Evolutionary conservation across 2,329 filamentous ascomycete genomes (phyloP), one percentile per base, ranked within the genome.

Genomic region (Pseudopithomyces maydicus): DNA sequence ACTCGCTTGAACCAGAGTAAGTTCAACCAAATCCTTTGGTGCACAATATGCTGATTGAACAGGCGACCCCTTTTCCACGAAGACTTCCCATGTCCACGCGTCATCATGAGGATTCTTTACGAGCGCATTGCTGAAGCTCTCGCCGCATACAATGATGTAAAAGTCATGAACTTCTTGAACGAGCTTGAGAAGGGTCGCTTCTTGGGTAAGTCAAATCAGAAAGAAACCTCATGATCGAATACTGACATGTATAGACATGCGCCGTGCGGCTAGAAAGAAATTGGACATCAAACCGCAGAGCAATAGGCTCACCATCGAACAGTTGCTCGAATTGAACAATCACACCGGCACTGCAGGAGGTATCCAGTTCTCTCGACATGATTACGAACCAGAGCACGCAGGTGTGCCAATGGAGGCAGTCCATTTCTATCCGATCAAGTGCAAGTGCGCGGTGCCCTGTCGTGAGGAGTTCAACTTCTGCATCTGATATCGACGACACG

Each of bases 31-130:
- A 7, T 12, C 1, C 22, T n/a, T n/a, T 12, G 8, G 14, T n/a
- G 11, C 20, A 33, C 6, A 14, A 15, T 10, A 4, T 15, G 32
- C 26, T 49, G 12, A 33, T 45, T 48, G 20, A 12, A 8, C 7
- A 57, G 62, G 4, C 63, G 63, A 1, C 39, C n/a, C 7, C 46
- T 74, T 1, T 73, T 66, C 17, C 59, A 71, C 38, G 26, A 57
- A 0, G 47, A 59, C 0, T 55, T 32, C 15, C 56, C 64, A 6
- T 74, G 72, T 19, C 62, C 67, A 0, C 63, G 71, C 2, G 51
- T 52, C 0, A 38, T 73, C 0, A 64, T 68, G 29, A 61, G 68
- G 0, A 20, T 67, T 1, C 68, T 73, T 6, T 73, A 69, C 23
- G 69, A 72, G 52, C 58, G 58, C 2, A 54, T 61, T 2, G 69